Evolutionary conservation across 1,284 basidiomycete species (phyloP).

Genomic region (Austropuccinia psidii): DNA sequence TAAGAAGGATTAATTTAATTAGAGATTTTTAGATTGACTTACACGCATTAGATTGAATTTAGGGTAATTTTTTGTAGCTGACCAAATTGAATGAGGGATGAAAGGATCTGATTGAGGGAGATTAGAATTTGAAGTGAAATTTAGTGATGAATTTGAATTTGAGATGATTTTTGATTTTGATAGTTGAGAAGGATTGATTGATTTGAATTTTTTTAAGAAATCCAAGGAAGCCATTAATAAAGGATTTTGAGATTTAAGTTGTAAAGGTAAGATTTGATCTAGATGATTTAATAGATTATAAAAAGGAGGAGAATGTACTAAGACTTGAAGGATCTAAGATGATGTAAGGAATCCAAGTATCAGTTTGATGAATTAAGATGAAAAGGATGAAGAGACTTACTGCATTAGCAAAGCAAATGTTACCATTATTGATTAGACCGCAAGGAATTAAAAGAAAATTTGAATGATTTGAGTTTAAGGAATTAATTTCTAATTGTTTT

Average conservation of each 20-base stretch:
- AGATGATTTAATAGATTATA: constrained; percentile 69
- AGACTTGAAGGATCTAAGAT: constrained; percentile 65
- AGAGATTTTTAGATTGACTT: constrained; percentile 46
- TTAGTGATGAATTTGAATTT: neutral
- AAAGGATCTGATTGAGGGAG: constrained; percentile 56
- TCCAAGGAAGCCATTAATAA: constrained; percentile 64
- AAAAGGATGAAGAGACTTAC: constrained; percentile 47
- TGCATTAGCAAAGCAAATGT: constrained; percentile 96
- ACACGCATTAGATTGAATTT: constrained; percentile 88
- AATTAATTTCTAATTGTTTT: constrained; percentile 41
- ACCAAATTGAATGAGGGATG: constrained; percentile 80
- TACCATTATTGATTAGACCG: constrained; percentile 87
- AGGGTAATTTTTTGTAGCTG: constrained; percentile 90
- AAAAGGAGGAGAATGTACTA: constrained; percentile 83
- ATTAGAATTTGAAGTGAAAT: constrained; percentile 20
- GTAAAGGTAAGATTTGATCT: constrained; percentile 53
- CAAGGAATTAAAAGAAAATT: constrained; percentile 56
- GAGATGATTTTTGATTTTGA: neutral
- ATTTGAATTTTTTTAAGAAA: constrained; percentile 37
- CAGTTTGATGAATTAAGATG: neutral
- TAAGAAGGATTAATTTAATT: no score
- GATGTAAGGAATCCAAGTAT: no score
- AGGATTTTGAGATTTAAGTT: constrained; percentile 57
- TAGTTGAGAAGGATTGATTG: neutral
- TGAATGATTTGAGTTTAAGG: constrained; percentile 32